Evolutionary conservation across 1,284 basidiomycete species (phyloP).

Genomic region (Schizopora paradoxa): DNA sequence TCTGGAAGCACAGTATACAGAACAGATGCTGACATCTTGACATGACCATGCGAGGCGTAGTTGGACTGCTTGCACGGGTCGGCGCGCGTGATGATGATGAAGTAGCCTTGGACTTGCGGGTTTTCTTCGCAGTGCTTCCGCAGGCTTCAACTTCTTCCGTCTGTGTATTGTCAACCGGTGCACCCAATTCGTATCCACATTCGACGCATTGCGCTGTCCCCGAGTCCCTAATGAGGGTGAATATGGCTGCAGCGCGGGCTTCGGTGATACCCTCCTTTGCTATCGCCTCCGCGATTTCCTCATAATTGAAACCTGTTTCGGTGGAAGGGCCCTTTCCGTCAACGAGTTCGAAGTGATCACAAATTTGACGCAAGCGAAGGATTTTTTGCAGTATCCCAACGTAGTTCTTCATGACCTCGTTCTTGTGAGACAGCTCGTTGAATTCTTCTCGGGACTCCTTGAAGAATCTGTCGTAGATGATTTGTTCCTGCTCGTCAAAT

Average conservation of each 20-base stretch:
- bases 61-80: conserved; percentile 66
- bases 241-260: conserved; percentile 71
- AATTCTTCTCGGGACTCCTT: conserved; percentile 88
- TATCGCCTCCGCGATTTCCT: conserved; percentile 74
- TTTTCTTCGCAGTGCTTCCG: conserved; percentile 49
- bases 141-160: conserved; percentile 44
- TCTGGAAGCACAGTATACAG: conserved; percentile 78
- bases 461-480: conserved; percentile 86
- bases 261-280: conserved; percentile 76
- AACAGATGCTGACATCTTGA: conserved; percentile 94
- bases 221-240: conserved; percentile 77
- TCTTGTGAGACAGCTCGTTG: conserved; percentile 77
- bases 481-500: conserved; percentile 79
- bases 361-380: conserved; percentile 91
- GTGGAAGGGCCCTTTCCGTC: conserved; percentile 61
- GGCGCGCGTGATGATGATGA: conserved; percentile 48
- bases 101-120: conserved; percentile 52
- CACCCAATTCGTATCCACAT: conserved; percentile 76
- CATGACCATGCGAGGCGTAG: conserved; percentile 56
- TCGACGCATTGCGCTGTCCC: conserved; percentile 85
- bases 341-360: conserved; percentile 93
- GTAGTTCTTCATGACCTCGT: conserved; percentile 96
- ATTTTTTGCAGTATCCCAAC: conserved; percentile 97
- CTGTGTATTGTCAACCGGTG: conserved; percentile 41
- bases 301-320: conserved; percentile 49